A percentile compares a stretch with the other conserved stretches of the same genome.
phyloP scores from a whole-genome alignment of 2,329 filamentous ascomycete species.

The Curvularia eragrostidis region DNA sequence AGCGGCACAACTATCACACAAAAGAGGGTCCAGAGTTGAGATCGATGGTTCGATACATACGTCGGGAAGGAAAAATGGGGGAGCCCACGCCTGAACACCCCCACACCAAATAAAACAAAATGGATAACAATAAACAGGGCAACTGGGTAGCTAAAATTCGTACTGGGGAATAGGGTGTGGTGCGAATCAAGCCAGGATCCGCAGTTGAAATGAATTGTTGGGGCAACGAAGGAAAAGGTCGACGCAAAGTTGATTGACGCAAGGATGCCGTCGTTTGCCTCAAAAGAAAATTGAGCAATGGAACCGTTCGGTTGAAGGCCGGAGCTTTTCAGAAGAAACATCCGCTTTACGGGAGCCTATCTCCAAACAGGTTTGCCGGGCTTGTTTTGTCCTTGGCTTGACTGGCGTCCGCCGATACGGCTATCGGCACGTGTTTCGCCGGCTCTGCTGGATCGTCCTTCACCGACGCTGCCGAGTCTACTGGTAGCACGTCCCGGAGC shows the following conservation, averaged over 20 bases:
- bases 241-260: constrained; percentile 6
- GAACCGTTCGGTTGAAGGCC: not conserved
- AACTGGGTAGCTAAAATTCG: constrained; percentile 20
- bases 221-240: not conserved
- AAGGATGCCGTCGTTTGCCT: constrained; percentile 7
- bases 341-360: constrained; percentile 27
- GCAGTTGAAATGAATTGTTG: constrained; percentile 17
- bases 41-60: constrained; percentile 12
- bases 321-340: constrained; percentile 12
- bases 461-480: constrained; percentile 34
- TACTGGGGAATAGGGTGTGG: constrained; percentile 17
- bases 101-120: not conserved
- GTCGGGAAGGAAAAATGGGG: constrained; percentile 2
- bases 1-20: not conserved
- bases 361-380: constrained; percentile 30
- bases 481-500: constrained; percentile 31
- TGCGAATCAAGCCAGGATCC: constrained; percentile 28
- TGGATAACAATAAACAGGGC: not conserved
- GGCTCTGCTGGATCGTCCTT: constrained; percentile 31
- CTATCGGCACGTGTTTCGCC: constrained; percentile 32
- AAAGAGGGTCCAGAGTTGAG: constrained; percentile 19
- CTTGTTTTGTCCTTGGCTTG: constrained; percentile 32
- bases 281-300: not conserved
- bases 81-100: not conserved
- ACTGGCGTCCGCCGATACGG: constrained; percentile 33